phyloP scores from a whole-genome alignment of 257 asterid genomes.

The Rubia yunnanensis region DNA sequence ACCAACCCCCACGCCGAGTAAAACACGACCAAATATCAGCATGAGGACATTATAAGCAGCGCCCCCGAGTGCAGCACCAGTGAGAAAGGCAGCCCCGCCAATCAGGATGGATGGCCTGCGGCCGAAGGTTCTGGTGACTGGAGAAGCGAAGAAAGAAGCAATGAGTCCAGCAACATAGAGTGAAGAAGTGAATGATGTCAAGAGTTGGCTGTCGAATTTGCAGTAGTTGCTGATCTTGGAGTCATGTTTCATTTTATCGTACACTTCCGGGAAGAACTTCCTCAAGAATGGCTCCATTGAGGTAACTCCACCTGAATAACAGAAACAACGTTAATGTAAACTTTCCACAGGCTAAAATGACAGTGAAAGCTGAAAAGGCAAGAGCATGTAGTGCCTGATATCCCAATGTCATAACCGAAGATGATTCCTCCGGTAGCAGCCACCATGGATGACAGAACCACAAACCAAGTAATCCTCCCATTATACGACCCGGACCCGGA shows the following conservation, averaged over 20 bases:
- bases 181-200: conserved; percentile 48
- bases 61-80: conserved; percentile 45
- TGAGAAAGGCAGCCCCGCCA: conserved; percentile 37
- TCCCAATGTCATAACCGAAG: conserved; percentile 83
- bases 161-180: conserved; percentile 52
- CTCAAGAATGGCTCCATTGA: conserved; percentile 45
- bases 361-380: neutral
- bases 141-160: conserved; percentile 44
- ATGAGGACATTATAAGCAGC: conserved; percentile 35
- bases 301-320: conserved; percentile 49
- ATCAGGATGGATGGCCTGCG: conserved; percentile 37
- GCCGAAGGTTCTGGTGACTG: conserved; percentile 38
- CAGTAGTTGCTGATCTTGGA: conserved; percentile 40
- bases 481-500: conserved; percentile 30
- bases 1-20: conserved; percentile 51
- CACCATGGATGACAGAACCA: conserved; percentile 50
- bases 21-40: conserved; percentile 42
- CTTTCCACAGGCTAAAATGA: neutral
- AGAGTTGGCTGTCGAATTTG: conserved; percentile 46
- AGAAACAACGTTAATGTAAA: neutral
- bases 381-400: conserved; percentile 42
- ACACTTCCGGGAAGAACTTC: conserved; percentile 43
- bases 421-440: conserved; percentile 77
- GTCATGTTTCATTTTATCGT: conserved; percentile 27
- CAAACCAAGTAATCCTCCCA: conserved; percentile 52